Percentiles rank a stretch among this genome's conserved stretches.
These are phyloP conservation scores for Pterocarpus macrocarpus DNA, from an alignment of 306 rosid genomes.

Conservation along the genomic window DNA sequence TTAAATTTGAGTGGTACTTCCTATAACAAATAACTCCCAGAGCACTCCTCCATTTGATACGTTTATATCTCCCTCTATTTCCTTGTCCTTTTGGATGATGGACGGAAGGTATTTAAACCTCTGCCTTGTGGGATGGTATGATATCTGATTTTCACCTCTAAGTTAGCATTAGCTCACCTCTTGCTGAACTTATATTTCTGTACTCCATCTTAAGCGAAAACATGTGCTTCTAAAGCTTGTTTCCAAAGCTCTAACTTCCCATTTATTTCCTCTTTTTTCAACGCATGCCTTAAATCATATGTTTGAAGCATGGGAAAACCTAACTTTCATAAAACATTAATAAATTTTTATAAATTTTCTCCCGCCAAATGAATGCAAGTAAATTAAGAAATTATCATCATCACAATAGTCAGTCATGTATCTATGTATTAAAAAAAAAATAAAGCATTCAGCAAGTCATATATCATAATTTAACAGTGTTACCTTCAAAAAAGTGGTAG, in stretches of 20 bases:
- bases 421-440: slow-evolving; percentile 23
- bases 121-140: background rate
- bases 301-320: slow-evolving; percentile 17
- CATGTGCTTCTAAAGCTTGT: background rate
- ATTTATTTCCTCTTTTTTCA: background rate
- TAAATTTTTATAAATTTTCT: background rate
- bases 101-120: background rate
- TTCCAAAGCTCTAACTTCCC: background rate
- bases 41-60: no score
- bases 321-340: background rate
- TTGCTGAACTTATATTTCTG: background rate
- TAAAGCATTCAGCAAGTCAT: slow-evolving; percentile 20
- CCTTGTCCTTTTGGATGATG: no score
- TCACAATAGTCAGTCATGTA: slow-evolving; percentile 21
- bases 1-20: background rate
- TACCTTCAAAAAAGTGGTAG: slow-evolving; percentile 58
- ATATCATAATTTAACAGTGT: slow-evolving; percentile 30
- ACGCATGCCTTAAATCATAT: slow-evolving; percentile 21
- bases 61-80: no score
- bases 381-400: slow-evolving; percentile 27
- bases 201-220: background rate
- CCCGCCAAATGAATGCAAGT: slow-evolving; percentile 10
- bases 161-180: background rate
- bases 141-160: background rate
- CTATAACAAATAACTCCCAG: background rate